Evolutionary conservation across 331 rosid genomes (phyloP), one percentile per base, ranked within the genome.

Genomic region (Saraca asoca): DNA sequence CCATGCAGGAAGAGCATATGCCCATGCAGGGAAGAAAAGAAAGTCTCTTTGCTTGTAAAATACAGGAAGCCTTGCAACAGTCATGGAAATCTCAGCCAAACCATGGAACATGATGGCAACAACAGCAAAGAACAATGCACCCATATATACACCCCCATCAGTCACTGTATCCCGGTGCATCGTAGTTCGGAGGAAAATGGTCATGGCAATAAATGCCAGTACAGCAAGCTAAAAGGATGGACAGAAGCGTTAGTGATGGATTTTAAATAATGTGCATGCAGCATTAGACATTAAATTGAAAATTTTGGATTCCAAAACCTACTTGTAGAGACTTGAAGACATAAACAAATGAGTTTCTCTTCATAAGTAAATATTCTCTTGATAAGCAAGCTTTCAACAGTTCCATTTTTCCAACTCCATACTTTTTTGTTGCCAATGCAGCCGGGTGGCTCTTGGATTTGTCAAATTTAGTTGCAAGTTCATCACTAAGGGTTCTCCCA

Each of bases 31-130:
- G 72, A 73, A 85, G 77, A 87, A 85, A 16, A 58, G 86, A 5
- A 78, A 71, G 46, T 70, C 81, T 70, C 95, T 82, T 63, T 87
- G 95, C 79, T 87, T 87, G 72, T 80, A 87, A 67, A 87, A 87
- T 10, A 87, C 94, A 14, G 90, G 88, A 74, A 87, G 90, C 59
- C 75, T 84, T 58, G 83, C 53, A 66, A 80, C 75, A 0, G 81
- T 80, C 88, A 85, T 80, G 55, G 95, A 56, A 52, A 85, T 66
- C 74, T 87, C 95, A n/a, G 87, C 69, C 79, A 85, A 2, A 29
- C 95, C 95, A 24, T 85, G 85, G 82, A 85, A 87, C 90, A 85
- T 58, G 5, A 61, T 14, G 43, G 70, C 79, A 33, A 75, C 67
- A 38, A 82, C 51, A 0, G 55, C 51, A 54, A 58, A 87, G 76